phyloP scores from a whole-genome alignment of 225 moss, liverwort and hornwort species.

The Lunularia cruciata region DNA sequence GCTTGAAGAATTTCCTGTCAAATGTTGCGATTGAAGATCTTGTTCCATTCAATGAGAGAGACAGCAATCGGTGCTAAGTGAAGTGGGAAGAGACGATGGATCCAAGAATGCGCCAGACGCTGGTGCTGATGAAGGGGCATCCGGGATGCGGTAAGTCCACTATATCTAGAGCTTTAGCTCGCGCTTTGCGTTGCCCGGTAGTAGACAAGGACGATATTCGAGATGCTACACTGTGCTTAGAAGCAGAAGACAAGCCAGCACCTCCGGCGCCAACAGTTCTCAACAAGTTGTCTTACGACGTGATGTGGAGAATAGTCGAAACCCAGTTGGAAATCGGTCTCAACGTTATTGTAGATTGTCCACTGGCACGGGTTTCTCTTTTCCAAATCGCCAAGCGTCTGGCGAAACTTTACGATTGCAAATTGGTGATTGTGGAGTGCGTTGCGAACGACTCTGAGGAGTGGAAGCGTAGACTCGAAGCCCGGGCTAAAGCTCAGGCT shows the following conservation, averaged over 20 bases:
- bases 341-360: conserved; percentile 64
- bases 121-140: conserved; percentile 74
- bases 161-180: conserved; percentile 52
- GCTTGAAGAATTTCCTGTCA: no score
- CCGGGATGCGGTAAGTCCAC: conserved; percentile 65
- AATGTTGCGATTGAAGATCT: no score
- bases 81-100: conserved; percentile 1
- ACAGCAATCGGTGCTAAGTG: no score
- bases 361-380: conserved; percentile 51
- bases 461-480: conserved; percentile 60
- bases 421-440: conserved; percentile 61
- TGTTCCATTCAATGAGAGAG: no score
- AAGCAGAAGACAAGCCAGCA: conserved; percentile 44
- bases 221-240: conserved; percentile 57
- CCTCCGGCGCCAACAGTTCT: conserved; percentile 51
- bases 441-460: conserved; percentile 40
- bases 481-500: conserved; percentile 46
- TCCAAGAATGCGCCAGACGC: background rate
- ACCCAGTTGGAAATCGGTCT: conserved; percentile 60
- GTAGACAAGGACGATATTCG: conserved; percentile 78
- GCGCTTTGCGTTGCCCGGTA: conserved; percentile 50
- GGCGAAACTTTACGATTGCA: conserved; percentile 27
- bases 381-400: conserved; percentile 43
- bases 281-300: conserved; percentile 57
- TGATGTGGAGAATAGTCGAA: conserved; percentile 66